Base-by-base conservation (phyloP, 345 rosid species). In the Erysimum cheiranthoides region DNA sequence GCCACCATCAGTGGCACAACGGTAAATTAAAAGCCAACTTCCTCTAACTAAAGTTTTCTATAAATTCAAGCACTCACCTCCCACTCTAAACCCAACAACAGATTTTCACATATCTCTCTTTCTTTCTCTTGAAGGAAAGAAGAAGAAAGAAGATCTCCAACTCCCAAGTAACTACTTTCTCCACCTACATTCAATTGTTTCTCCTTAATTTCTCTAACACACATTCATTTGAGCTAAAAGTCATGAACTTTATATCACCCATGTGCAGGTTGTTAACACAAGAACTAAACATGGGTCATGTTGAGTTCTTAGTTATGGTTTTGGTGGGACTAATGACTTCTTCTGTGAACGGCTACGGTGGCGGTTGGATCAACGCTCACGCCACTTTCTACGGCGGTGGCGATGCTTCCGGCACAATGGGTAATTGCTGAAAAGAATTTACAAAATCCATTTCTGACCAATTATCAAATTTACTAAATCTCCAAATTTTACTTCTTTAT, bases 321-420 rank as follows among this genome's bases (percentile, higher is more conserved):
- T 10, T 73, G 46, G 11, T 73, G 40, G 73, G 62, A 38, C 16
- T 78, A 31, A 78, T 71, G 73, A 9, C 77, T 66, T 71, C 68
- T 40, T 58, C 67, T 2, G 81, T 66, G 32, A 66, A 13, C 0
- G 68, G 68, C 63, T 65, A 71, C 3, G 97, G 91, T 13, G 90
- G 87, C 2, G 52, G 78, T 1, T 92, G 97, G 97, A 77, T 87
- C 79, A 84, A 52, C 21, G 96, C 97, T 14, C 97, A 92, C 60
- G 97, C 97, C 52, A 90, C 97, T n/a, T 92, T 92, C 85, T 92
- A 92, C 25, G 97, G 97, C 4, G 97, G 96, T 25, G 64, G 84
- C 1, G 97, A 92, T 73, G 96, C 96, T 77, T 88, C 96, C 14
- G 97, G 97, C 71, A 92, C 96, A 59, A 88, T 88, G 96, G 93